Conservation (phyloP, 2,329 filamentous ascomycete genomes). For the Monosporascus cannonballus region DNA sequence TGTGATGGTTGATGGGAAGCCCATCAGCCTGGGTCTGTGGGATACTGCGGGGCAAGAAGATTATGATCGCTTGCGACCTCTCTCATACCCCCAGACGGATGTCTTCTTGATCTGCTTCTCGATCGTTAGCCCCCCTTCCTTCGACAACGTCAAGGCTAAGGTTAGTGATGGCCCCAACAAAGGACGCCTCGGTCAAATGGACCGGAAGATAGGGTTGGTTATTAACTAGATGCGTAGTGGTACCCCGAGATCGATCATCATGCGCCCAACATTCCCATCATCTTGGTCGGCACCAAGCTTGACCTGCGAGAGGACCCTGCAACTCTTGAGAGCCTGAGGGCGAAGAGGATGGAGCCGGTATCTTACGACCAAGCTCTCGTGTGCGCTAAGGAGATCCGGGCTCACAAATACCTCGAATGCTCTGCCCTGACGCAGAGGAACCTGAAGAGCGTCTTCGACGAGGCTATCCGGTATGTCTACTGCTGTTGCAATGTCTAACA, state of each 20-base stretch:
- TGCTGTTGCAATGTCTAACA: neutral
- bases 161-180: slow-evolving; percentile 42
- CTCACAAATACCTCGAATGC: slow-evolving; percentile 97
- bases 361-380: slow-evolving; percentile 86
- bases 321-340: slow-evolving; percentile 74
- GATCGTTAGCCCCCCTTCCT: slow-evolving; percentile 93
- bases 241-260: slow-evolving; percentile 97
- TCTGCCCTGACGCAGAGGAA: slow-evolving; percentile 95
- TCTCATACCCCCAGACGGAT: slow-evolving; percentile 97
- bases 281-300: slow-evolving; percentile 94
- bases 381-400: slow-evolving; percentile 89
- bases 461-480: slow-evolving; percentile 83
- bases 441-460: slow-evolving; percentile 97
- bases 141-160: slow-evolving; percentile 99
- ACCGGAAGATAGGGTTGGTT: neutral
- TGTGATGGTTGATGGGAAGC: slow-evolving; percentile 98
- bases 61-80: slow-evolving; percentile 88
- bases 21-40: slow-evolving; percentile 94
- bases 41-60: slow-evolving; percentile 99
- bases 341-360: slow-evolving; percentile 96
- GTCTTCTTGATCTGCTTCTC: slow-evolving; percentile 99
- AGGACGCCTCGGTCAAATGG: neutral
- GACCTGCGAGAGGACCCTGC: slow-evolving; percentile 85
- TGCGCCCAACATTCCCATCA: slow-evolving; percentile 90
- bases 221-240: slow-evolving; percentile 56